Percentiles rank a stretch among this genome's conserved stretches.
Evolutionary conservation across 1,139 yeast species (phyloP).

Genomic region (Arxiozyma telluris): DNA sequence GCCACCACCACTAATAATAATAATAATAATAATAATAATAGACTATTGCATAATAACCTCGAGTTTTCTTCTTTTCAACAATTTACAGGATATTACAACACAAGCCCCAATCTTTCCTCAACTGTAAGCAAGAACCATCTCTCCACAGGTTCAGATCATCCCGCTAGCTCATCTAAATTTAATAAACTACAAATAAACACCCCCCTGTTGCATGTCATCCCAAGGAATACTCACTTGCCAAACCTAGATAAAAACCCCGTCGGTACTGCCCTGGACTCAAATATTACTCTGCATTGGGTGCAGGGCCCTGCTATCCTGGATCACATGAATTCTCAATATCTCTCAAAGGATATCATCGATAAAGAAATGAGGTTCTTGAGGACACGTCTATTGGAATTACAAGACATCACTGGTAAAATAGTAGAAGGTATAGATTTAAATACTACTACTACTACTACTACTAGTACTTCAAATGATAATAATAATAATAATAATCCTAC

Average conservation of each 20-base stretch:
- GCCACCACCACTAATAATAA: background rate
- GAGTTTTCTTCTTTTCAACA: slow-evolving; percentile 25
- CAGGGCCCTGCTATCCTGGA: slow-evolving; percentile 30
- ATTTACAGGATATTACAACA: slow-evolving; percentile 25
- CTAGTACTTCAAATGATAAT: background rate
- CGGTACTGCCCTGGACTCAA: slow-evolving; percentile 9
- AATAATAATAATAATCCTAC: background rate
- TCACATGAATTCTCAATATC: slow-evolving; percentile 19
- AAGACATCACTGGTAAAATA: slow-evolving; percentile 24
- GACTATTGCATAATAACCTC: slow-evolving; percentile 12
- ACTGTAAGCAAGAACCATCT: slow-evolving; percentile 9
- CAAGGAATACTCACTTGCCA: slow-evolving; percentile 13
- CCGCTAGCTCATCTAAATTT: background rate
- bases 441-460: slow-evolving; percentile 4
- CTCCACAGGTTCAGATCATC: background rate
- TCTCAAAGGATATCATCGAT: slow-evolving; percentile 20
- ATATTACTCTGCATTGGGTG: slow-evolving; percentile 20
- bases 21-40: slow-evolving; percentile 8
- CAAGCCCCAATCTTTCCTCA: slow-evolving; percentile 18
- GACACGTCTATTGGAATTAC: slow-evolving; percentile 24
- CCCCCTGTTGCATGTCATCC: slow-evolving; percentile 16
- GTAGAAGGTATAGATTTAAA: slow-evolving; percentile 14
- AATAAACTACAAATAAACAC: slow-evolving; percentile 1
- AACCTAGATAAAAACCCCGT: slow-evolving; percentile 20
- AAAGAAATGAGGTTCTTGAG: slow-evolving; percentile 25